phyloP scores from a whole-genome alignment of 257 asterid genomes.

The Verbena officinalis region DNA sequence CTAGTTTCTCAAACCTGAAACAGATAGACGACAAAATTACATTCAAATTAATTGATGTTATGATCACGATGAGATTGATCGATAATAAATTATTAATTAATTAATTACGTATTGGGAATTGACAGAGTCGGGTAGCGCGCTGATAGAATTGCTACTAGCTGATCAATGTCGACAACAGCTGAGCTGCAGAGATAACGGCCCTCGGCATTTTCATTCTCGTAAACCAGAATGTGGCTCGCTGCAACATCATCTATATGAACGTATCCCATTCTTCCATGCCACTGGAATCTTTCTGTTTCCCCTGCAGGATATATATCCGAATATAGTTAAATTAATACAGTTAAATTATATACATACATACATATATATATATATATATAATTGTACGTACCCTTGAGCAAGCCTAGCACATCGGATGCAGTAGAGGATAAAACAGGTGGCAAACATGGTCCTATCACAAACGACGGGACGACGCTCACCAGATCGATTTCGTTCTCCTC shows the following conservation, averaged over 20 bases:
- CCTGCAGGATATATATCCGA: too few species aligned
- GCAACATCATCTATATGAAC: conserved; percentile 96
- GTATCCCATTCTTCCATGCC: conserved; percentile 95
- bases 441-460: conserved; percentile 80
- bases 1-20: conserved; percentile 63
- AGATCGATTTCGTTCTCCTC: conserved; percentile 58
- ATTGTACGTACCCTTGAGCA: conserved; percentile 70
- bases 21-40: background rate
- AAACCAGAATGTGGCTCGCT: conserved; percentile 63
- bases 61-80: too few species aligned
- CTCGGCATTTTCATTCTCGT: conserved; percentile 54
- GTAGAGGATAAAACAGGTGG: conserved; percentile 67
- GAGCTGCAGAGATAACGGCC: conserved; percentile 87
- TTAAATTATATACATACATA: too few species aligned
- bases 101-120: conserved; percentile 77
- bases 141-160: conserved; percentile 55
- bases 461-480: conserved; percentile 73
- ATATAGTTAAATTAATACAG: too few species aligned
- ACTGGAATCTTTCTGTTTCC: conserved; percentile 60
- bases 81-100: background rate
- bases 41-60: too few species aligned
- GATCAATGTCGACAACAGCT: conserved; percentile 55
- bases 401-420: conserved; percentile 77
- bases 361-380: too few species aligned
- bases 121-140: conserved; percentile 62